A percentile compares a stretch with the other conserved stretches of the same genome.
Evolutionary conservation across 1,284 basidiomycete genomes (phyloP).

Genomic region (Sporisorium scitamineum): DNA sequence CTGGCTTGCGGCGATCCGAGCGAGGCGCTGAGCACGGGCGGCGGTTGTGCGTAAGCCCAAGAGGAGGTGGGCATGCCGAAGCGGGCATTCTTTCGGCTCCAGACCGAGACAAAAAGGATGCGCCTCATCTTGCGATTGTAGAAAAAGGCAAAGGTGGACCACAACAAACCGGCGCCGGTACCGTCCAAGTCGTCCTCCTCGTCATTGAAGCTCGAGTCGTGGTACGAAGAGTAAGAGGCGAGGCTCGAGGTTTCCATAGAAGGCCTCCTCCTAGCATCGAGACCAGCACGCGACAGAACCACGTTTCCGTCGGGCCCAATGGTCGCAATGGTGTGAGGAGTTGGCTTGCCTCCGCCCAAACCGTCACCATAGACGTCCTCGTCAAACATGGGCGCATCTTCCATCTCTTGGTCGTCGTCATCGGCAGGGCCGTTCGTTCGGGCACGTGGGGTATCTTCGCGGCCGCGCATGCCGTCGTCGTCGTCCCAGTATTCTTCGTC

Average conservation of each 20-base stretch:
- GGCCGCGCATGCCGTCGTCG: conserved; percentile 45
- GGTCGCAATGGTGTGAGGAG: conserved; percentile 32
- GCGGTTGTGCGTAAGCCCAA: conserved; percentile 42
- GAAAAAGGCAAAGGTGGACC: conserved; percentile 99
- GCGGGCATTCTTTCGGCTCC: conserved; percentile 79
- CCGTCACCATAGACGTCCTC: conserved; percentile 64
- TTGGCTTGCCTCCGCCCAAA: conserved; percentile 31
- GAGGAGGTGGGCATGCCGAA: conserved; percentile 42
- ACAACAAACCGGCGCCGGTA: conserved; percentile 81
- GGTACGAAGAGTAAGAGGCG: conserved; percentile 31
- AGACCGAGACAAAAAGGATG: conserved; percentile 90
- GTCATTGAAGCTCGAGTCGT: conserved; percentile 40
- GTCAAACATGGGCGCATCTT: conserved; percentile 66
- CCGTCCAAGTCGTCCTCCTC: conserved; percentile 75
- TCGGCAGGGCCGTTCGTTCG: conserved; percentile 26
- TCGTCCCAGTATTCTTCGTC: conserved; percentile 60
- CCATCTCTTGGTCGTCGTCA: conserved; percentile 51
- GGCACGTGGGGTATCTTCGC: conserved; percentile 47
- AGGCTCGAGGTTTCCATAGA: conserved; percentile 38
- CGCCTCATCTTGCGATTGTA: conserved; percentile 90
- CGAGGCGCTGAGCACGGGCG: conserved; percentile 44
- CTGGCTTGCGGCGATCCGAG: conserved; percentile 37
- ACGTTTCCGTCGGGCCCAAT: conserved; percentile 45
- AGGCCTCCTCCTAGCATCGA: conserved; percentile 18
- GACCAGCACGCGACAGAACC: conserved; percentile 29